Evolutionary conservation across 306 rosid genomes (phyloP).

Genomic region (Cicer yamashitae): DNA sequence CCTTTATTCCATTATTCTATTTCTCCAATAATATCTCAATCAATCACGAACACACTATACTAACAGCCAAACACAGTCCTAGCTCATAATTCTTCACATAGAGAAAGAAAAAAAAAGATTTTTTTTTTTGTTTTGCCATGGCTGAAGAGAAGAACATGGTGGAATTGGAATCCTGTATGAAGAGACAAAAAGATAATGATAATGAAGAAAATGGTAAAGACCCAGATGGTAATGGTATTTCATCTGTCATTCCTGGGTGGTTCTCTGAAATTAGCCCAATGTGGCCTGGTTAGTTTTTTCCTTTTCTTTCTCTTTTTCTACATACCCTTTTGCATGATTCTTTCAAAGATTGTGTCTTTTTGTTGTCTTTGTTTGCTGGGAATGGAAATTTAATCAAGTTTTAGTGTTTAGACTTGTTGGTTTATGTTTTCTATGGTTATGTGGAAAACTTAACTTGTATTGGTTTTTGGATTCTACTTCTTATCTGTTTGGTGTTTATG

Average conservation of each 20-base stretch:
- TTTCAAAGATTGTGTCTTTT: slow-evolving; percentile 24
- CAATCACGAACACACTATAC: no score
- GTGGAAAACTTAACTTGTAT: slow-evolving; percentile 13
- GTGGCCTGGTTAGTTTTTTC: slow-evolving; percentile 90
- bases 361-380: slow-evolving; percentile 2
- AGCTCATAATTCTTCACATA: no score
- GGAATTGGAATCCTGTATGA: slow-evolving; percentile 29
- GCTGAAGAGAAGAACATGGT: no score
- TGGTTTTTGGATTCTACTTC: slow-evolving; percentile 10
- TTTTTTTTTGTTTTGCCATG: no score
- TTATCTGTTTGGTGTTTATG: slow-evolving; percentile 36
- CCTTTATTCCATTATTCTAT: no score
- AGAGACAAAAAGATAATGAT: slow-evolving; percentile 66
- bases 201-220: slow-evolving; percentile 64
- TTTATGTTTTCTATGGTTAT: slow-evolving; percentile 16
- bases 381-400: neutral
- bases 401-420: neutral
- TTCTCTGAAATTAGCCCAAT: slow-evolving; percentile 98
- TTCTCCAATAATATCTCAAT: no score
- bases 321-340: slow-evolving; percentile 20
- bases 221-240: slow-evolving; percentile 51
- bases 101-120: no score
- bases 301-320: slow-evolving; percentile 19
- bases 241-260: slow-evolving; percentile 92
- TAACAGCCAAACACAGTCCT: no score